Conservation (phyloP, 352 stramenopile species). For the Albugo laibachii region DNA sequence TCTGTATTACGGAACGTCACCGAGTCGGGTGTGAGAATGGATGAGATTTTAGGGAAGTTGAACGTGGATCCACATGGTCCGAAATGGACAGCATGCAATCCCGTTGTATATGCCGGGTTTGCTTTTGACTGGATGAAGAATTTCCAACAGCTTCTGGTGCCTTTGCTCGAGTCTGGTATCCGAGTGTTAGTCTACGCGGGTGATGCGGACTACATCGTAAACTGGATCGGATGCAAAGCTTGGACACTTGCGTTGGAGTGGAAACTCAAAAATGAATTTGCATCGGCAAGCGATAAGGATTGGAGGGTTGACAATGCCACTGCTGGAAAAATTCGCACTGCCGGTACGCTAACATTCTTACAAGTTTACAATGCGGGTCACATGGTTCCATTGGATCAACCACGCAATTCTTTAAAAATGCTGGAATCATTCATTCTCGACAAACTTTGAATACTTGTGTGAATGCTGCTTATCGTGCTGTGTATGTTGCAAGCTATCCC, state of each 20-base stretch:
- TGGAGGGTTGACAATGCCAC: constrained; percentile 42
- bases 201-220: constrained; percentile 95
- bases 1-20: neutral
- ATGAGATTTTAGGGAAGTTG: constrained; percentile 70
- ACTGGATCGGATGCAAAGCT: constrained; percentile 93
- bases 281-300: constrained; percentile 24
- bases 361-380: constrained; percentile 90
- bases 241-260: constrained; percentile 91
- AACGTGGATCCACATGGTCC: constrained; percentile 47
- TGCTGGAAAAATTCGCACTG: constrained; percentile 31
- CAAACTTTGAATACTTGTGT: too few species aligned
- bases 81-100: constrained; percentile 89
- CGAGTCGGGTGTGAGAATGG: constrained; percentile 18
- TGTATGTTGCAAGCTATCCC: too few species aligned
- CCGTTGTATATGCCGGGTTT: constrained; percentile 87
- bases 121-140: constrained; percentile 94
- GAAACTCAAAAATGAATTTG: constrained; percentile 44
- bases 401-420: constrained; percentile 85
- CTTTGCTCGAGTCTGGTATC: constrained; percentile 84
- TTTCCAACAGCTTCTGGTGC: constrained; percentile 79
- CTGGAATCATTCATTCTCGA: constrained; percentile 70
- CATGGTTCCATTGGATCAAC: constrained; percentile 92
- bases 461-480: too few species aligned
- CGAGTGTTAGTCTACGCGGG: constrained; percentile 90
- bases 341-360: constrained; percentile 81